Evolutionary conservation across 768 basidiomycete genomes (phyloP).

Genomic region (Thelephora ganbajun): DNA sequence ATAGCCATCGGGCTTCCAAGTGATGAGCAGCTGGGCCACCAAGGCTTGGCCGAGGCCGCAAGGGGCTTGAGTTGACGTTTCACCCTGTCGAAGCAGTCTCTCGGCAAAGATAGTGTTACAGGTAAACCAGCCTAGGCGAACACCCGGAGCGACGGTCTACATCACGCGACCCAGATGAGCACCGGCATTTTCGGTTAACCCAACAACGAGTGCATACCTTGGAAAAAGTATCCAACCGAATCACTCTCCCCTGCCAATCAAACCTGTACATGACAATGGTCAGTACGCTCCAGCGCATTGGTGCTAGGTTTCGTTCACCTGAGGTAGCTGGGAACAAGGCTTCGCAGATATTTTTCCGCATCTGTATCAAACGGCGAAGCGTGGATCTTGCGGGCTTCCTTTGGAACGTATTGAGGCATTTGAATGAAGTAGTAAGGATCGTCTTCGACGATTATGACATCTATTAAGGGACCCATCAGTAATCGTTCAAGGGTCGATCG

Average conservation of each 20-base stretch:
- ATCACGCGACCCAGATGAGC: slow-evolving; percentile 8
- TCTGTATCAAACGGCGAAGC: slow-evolving; percentile 17
- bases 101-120: slow-evolving; percentile 67
- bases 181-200: not conserved
- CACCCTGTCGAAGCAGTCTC: slow-evolving; percentile 52
- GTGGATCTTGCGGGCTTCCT: slow-evolving; percentile 17
- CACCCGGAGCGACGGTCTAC: slow-evolving; percentile 68
- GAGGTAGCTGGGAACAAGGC: slow-evolving; percentile 48
- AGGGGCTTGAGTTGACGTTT: slow-evolving; percentile 56
- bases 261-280: slow-evolving; percentile 20
- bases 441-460: slow-evolving; percentile 72
- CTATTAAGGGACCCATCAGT: slow-evolving; percentile 16
- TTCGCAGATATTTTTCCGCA: slow-evolving; percentile 32
- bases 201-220: slow-evolving; percentile 28
- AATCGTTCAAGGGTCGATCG: not conserved
- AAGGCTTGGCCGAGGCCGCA: slow-evolving; percentile 54
- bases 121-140: slow-evolving; percentile 69
- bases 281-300: not conserved
- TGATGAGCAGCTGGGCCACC: slow-evolving; percentile 41
- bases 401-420: slow-evolving; percentile 37
- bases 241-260: slow-evolving; percentile 73
- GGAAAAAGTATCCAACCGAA: slow-evolving; percentile 70
- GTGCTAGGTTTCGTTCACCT: slow-evolving; percentile 21
- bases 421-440: slow-evolving; percentile 77
- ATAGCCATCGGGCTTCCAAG: slow-evolving; percentile 63